These are phyloP conservation scores for Hypomontagnella submonticulosa DNA, from an alignment of 495 filamentous ascomycete species.

Conservation along the genomic window DNA sequence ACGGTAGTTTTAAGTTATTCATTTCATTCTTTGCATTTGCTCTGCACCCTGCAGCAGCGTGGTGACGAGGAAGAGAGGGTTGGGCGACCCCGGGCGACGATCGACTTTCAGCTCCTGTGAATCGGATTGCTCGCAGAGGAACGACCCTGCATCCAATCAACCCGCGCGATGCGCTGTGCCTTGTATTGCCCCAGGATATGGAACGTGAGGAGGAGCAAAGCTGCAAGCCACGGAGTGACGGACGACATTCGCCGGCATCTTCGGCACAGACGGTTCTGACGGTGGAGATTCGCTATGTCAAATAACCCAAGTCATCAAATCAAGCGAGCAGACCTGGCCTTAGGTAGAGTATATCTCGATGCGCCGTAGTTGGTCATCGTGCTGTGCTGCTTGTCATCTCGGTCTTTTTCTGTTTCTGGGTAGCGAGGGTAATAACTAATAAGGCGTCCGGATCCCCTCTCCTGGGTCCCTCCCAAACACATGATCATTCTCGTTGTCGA, in stretches of 20 bases:
- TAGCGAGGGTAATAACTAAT: conserved; percentile 25
- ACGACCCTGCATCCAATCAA: conserved; percentile 30
- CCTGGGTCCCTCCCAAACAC: conserved; percentile 34
- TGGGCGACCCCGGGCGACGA: conserved; percentile 19
- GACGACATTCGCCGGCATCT: conserved; percentile 44
- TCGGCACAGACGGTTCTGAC: conserved; percentile 37
- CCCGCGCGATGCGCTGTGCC: conserved; percentile 22
- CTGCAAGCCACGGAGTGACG: conserved; percentile 40
- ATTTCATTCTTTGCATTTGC: not conserved
- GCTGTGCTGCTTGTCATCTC: conserved; percentile 26
- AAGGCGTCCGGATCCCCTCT: conserved; percentile 36
- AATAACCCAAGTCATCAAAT: conserved; percentile 26
- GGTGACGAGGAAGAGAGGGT: conserved; percentile 10
- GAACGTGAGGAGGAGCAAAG: conserved; percentile 24
- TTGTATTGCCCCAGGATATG: conserved; percentile 25
- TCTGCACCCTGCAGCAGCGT: conserved; percentile 8
- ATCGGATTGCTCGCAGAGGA: conserved; percentile 27
- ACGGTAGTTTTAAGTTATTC: conserved; percentile 11
- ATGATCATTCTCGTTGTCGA: conserved; percentile 38
- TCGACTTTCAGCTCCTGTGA: conserved; percentile 39
- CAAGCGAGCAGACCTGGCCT: conserved; percentile 20
- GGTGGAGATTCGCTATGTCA: conserved; percentile 36
- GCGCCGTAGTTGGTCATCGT: conserved; percentile 21
- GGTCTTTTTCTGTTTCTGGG: conserved; percentile 24
- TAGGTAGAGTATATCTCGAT: conserved; percentile 27